These are phyloP conservation scores for Neocucurbitaria cava DNA, from an alignment of 2,329 filamentous ascomycete species.

Conservation along the genomic window DNA sequence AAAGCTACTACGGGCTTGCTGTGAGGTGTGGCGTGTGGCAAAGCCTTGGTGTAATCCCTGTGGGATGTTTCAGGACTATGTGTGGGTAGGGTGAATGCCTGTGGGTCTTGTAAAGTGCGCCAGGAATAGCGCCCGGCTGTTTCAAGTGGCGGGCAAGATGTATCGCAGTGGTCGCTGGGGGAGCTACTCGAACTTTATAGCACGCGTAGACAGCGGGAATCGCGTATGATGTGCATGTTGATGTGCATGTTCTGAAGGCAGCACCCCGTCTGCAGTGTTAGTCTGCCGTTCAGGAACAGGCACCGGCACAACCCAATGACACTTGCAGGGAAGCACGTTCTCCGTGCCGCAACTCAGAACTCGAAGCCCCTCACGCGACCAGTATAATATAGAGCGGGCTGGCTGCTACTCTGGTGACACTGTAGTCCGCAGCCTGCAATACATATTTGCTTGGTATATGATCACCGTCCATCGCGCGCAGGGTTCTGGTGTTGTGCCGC, in stretches of 20 bases:
- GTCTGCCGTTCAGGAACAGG: not conserved
- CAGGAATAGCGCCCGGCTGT: slow-evolving; percentile 1
- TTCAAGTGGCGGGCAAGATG: not conserved
- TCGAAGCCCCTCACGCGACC: not conserved
- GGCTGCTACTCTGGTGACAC: not conserved
- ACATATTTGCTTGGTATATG: no score
- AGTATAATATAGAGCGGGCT: not conserved
- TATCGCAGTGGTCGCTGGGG: slow-evolving; percentile 8
- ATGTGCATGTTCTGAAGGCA: not conserved
- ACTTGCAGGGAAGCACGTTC: no score
- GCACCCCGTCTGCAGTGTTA: slow-evolving; percentile 8
- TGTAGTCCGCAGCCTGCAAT: not conserved
- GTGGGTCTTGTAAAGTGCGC: slow-evolving; percentile 3
- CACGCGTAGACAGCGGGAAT: not conserved
- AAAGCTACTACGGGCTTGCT: not conserved
- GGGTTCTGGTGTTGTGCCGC: not conserved
- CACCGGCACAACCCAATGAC: not conserved
- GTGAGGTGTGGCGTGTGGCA: slow-evolving; percentile 3
- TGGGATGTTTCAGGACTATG: slow-evolving; percentile 20
- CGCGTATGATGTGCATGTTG: not conserved
- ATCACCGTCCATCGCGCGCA: no score
- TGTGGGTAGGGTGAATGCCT: slow-evolving; percentile 20
- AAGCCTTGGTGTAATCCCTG: slow-evolving; percentile 15
- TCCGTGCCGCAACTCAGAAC: no score
- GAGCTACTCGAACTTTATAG: slow-evolving; percentile 11